A percentile compares a stretch with the other conserved stretches of the same genome.
Conservation (phyloP, 176 grass and related monocot genomes). For the Metroxylon sagu region DNA sequence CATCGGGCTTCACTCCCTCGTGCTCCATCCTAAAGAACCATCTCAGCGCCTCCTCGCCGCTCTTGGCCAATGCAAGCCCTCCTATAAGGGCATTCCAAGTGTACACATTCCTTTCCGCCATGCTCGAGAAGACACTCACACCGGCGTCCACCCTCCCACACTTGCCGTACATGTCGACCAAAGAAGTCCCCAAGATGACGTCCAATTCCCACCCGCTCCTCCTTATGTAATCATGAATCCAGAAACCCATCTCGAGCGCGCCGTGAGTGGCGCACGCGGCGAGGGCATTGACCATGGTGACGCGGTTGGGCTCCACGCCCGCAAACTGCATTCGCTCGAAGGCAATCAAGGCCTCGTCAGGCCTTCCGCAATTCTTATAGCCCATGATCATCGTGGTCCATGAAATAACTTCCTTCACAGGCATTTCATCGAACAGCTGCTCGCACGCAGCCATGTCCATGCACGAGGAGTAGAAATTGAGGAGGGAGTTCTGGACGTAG, state of each 20-base stretch:
- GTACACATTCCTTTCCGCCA: slow-evolving; percentile 49
- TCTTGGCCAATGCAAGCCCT: slow-evolving; percentile 33
- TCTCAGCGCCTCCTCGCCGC: slow-evolving; percentile 40
- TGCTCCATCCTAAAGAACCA: slow-evolving; percentile 51
- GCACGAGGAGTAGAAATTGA: background rate
- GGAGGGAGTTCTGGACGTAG: slow-evolving; percentile 35
- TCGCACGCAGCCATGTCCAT: background rate
- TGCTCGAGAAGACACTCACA: slow-evolving; percentile 30
- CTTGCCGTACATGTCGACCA: slow-evolving; percentile 68
- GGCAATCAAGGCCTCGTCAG: slow-evolving; percentile 1
- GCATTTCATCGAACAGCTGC: slow-evolving; percentile 68
- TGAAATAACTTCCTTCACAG: slow-evolving; percentile 27
- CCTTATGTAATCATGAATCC: slow-evolving; percentile 51
- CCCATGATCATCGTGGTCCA: slow-evolving; percentile 22
- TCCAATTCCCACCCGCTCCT: slow-evolving; percentile 43
- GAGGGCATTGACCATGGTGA: slow-evolving; percentile 53
- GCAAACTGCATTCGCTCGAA: slow-evolving; percentile 15
- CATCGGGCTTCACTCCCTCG: slow-evolving; percentile 42
- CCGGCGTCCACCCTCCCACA: slow-evolving; percentile 33
- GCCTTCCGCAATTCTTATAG: background rate
- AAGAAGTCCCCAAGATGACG: slow-evolving; percentile 44
- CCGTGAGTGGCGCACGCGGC: slow-evolving; percentile 21
- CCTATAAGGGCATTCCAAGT: slow-evolving; percentile 61
- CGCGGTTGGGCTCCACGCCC: slow-evolving; percentile 45
- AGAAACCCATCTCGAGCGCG: slow-evolving; percentile 29